Evolutionary conservation across 768 basidiomycete species (phyloP).

Genomic region (Lactifluus echinatus): DNA sequence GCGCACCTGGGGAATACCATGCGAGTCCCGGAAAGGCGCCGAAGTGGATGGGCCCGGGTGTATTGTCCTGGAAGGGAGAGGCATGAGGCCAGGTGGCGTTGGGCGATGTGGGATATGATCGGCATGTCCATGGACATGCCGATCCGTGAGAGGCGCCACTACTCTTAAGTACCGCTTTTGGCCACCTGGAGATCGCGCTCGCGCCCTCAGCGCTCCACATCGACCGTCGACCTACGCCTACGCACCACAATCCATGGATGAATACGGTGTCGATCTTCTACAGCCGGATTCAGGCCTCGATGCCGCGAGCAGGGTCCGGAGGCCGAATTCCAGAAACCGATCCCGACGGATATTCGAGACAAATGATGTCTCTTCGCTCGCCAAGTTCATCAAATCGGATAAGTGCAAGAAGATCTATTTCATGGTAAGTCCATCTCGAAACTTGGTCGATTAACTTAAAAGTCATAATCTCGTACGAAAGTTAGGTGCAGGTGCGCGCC

Average conservation of each 20-base stretch:
- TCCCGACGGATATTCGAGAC: neutral
- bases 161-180: neutral
- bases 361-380: constrained; percentile 21
- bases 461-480: neutral
- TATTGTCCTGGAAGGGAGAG: too few species aligned
- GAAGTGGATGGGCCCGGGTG: too few species aligned
- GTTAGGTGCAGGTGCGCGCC: constrained; percentile 19
- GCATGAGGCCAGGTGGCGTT: too few species aligned
- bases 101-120: too few species aligned
- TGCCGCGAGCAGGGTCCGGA: neutral
- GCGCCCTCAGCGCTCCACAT: too few species aligned
- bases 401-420: constrained; percentile 26
- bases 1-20: too few species aligned
- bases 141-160: neutral
- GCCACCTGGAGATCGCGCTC: neutral
- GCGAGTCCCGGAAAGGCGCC: too few species aligned
- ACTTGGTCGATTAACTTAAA: neutral
- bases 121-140: too few species aligned
- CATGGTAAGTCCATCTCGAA: constrained; percentile 22
- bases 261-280: constrained; percentile 6
- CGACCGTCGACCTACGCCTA: neutral
- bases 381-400: constrained; percentile 26
- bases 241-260: neutral
- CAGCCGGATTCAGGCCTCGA: neutral
- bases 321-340: neutral